Evolutionary conservation across 179 eudicot genomes (phyloP).

Genomic region (Gypsophila paniculata): DNA sequence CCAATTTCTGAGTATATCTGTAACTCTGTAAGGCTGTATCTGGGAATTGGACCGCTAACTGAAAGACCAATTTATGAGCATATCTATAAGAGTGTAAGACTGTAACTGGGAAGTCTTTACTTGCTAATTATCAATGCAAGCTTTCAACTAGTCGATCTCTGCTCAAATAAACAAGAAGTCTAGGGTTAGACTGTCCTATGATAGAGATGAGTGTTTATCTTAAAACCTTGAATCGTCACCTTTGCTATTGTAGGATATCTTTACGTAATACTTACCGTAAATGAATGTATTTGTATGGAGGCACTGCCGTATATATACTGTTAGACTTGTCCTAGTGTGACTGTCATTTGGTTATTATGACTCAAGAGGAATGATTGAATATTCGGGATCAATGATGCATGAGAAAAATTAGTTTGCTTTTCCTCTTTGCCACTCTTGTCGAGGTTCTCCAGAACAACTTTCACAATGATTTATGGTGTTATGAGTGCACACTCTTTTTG

Average conservation of each 20-base stretch:
- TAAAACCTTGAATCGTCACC: background rate
- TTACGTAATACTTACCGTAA: background rate
- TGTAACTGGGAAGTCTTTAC: background rate
- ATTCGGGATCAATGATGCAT: background rate
- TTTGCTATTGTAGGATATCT: background rate
- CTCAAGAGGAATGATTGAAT: background rate
- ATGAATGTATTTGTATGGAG: no score
- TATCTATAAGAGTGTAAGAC: no score
- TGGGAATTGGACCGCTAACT: background rate
- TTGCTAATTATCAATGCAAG: background rate
- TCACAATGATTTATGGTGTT: background rate
- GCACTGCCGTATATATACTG: no score
- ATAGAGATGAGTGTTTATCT: background rate
- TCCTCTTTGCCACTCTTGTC: background rate
- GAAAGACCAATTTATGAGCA: no score
- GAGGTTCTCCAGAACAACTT: background rate
- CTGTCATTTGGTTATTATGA: background rate
- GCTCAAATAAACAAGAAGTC: background rate
- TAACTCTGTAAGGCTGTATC: background rate
- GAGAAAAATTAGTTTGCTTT: background rate
- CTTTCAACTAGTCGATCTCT: background rate
- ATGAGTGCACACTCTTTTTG: background rate
- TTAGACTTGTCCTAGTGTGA: background rate
- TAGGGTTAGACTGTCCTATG: conserved; percentile 3
- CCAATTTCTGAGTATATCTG: background rate